These are phyloP conservation scores for Capronia americana DNA, from an alignment of 2,329 filamentous ascomycete species.

Conservation along the genomic window DNA sequence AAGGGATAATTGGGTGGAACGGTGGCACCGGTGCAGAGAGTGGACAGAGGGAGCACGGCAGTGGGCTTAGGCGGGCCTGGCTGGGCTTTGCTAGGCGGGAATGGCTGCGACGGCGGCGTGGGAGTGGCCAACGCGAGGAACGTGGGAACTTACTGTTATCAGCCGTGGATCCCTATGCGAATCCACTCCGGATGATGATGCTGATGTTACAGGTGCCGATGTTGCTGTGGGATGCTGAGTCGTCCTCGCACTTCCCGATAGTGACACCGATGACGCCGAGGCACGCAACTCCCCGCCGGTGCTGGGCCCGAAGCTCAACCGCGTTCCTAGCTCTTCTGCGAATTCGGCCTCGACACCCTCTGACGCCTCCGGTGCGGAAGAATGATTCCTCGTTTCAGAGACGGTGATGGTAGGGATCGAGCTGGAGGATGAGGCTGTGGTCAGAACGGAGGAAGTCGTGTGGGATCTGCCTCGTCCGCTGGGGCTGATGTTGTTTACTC, in stretches of 20 bases:
- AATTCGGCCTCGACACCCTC: not conserved
- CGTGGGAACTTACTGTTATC: slow-evolving; percentile 32
- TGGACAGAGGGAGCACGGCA: slow-evolving; percentile 1
- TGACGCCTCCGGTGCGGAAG: not conserved
- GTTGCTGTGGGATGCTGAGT: slow-evolving; percentile 3
- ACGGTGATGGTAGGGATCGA: slow-evolving; percentile 18
- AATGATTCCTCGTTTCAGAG: not conserved
- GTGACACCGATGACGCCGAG: slow-evolving; percentile 19
- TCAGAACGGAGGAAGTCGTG: slow-evolving; percentile 11
- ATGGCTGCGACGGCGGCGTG: slow-evolving; percentile 13
- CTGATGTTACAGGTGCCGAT: slow-evolving; percentile 24
- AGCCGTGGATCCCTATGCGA: slow-evolving; percentile 23
- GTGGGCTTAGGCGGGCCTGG: not conserved
- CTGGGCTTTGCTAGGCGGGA: not conserved
- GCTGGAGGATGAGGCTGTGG: slow-evolving; percentile 15
- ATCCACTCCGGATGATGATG: slow-evolving; percentile 25
- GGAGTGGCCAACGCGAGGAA: slow-evolving; percentile 12
- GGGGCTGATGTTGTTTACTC: not conserved
- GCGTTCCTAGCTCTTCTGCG: slow-evolving; percentile 4
- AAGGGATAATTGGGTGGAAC: slow-evolving; percentile 18
- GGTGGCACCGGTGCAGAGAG: slow-evolving; percentile 1
- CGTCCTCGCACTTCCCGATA: slow-evolving; percentile 2
- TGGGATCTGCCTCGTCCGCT: slow-evolving; percentile 14
- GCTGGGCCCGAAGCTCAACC: slow-evolving; percentile 2
- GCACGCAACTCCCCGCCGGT: not conserved